phyloP scores from a whole-genome alignment of 2,329 filamentous ascomycete species.

The Blastomyces emzantsi region DNA sequence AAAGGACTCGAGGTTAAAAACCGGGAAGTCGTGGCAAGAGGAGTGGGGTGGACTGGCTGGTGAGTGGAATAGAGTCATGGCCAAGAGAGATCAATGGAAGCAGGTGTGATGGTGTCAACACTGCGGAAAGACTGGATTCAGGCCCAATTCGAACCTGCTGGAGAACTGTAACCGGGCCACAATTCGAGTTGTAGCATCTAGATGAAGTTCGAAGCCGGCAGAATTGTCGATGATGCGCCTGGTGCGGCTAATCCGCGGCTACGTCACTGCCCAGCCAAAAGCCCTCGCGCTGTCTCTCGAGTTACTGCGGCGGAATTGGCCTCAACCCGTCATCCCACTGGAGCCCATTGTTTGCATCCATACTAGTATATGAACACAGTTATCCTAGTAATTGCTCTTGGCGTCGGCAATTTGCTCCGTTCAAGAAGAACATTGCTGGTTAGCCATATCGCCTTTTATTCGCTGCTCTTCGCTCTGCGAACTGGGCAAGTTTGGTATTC shows the following conservation, averaged over 20 bases:
- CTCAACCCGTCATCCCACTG: not conserved
- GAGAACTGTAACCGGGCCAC: not conserved
- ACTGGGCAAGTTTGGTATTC: no score
- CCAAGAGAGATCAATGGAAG: not conserved
- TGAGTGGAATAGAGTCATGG: not conserved
- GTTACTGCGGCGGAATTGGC: not conserved
- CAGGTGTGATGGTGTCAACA: not conserved
- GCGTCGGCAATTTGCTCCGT: no score
- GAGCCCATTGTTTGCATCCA: not conserved
- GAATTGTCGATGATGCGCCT: not conserved
- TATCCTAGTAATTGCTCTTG: not conserved
- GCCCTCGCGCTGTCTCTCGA: no score
- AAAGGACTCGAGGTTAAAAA: not conserved
- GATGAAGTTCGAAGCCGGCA: not conserved
- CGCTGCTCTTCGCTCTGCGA: no score
- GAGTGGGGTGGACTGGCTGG: not conserved
- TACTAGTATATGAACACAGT: not conserved
- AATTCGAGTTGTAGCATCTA: not conserved
- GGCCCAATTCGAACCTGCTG: not conserved
- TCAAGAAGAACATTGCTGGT: no score
- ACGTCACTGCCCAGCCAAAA: not conserved
- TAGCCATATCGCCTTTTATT: no score
- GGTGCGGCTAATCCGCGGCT: not conserved
- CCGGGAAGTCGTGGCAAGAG: slow-evolving; percentile 3
- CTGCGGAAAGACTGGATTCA: not conserved